Evolutionary conservation across 345 rosid genomes (phyloP).

Genomic region (Populus davidiana): DNA sequence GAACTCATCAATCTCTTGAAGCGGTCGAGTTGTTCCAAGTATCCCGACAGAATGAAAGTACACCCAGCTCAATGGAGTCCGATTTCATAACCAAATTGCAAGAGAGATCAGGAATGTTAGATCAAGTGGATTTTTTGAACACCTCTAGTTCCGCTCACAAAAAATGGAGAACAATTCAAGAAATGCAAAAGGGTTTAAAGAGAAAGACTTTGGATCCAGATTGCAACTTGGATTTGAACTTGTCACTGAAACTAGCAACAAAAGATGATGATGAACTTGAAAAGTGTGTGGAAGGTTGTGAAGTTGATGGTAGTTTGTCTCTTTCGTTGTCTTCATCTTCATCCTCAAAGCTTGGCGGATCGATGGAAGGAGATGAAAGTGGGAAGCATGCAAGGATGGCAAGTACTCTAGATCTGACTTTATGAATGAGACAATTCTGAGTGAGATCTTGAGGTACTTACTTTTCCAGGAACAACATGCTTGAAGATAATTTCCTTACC

Average conservation of each 20-base stretch:
- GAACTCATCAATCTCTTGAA: constrained; percentile 30
- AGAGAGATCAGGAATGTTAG: constrained; percentile 18
- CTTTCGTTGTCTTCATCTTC: constrained; percentile 63
- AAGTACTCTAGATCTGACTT: constrained; percentile 85
- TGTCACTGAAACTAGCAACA: constrained; percentile 49
- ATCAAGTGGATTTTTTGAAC: constrained; percentile 14
- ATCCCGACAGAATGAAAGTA: constrained; percentile 27
- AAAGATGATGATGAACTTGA: constrained; percentile 13
- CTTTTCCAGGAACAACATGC: constrained; percentile 5
- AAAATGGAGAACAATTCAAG: constrained; percentile 15
- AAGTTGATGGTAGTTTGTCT: constrained; percentile 42
- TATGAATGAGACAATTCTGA: constrained; percentile 64
- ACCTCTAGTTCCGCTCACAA: not conserved
- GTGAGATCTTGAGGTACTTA: constrained; percentile 77
- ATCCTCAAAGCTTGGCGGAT: constrained; percentile 38
- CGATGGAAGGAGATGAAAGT: constrained; percentile 32
- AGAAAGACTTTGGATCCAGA: constrained; percentile 40
- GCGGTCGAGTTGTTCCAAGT: constrained; percentile 26
- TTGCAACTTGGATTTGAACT: constrained; percentile 55
- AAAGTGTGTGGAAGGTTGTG: constrained; percentile 11
- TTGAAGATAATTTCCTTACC: constrained; percentile 10
- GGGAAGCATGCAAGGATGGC: constrained; percentile 36
- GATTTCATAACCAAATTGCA: constrained; percentile 11
- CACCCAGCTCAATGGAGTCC: constrained; percentile 23
- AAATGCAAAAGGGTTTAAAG: constrained; percentile 27